Percentiles rank a stretch among this genome's conserved stretches.
Conservation (phyloP, 345 rosid genomes). For the Abelmoschus esculentus region DNA sequence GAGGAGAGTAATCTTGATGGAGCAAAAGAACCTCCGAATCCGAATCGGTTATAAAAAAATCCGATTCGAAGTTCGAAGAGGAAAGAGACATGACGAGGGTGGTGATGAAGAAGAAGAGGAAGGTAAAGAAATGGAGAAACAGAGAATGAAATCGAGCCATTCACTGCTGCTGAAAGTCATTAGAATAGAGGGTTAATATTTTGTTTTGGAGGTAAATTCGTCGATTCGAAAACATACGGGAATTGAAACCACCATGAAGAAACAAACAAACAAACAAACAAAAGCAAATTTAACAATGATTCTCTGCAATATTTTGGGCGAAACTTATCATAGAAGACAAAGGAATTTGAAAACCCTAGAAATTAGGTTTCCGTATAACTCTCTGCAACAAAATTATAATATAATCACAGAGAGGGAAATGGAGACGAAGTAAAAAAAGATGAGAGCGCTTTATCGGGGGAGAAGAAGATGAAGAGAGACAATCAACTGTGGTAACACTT, state of each 20-base stretch:
- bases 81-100: constrained; percentile 17
- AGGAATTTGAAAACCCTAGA: constrained; percentile 33
- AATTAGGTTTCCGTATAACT: constrained; percentile 12
- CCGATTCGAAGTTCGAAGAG: constrained; percentile 20
- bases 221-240: constrained; percentile 22
- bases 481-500: neutral
- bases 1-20: constrained; percentile 95
- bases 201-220: constrained; percentile 24
- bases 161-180: constrained; percentile 44
- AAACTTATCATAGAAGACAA: neutral
- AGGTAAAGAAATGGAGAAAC: constrained; percentile 7
- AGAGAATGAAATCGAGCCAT: constrained; percentile 49
- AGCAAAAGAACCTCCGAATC: constrained; percentile 36
- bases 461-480: constrained; percentile 7
- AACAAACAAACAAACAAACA: neutral
- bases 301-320: neutral
- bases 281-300: neutral
- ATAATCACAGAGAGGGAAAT: neutral
- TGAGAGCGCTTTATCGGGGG: constrained; percentile 10
- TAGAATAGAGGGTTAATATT: constrained; percentile 34
- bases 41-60: constrained; percentile 35
- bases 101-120: constrained; percentile 18
- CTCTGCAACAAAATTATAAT: neutral
- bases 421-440: neutral
- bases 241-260: constrained; percentile 22